A percentile compares a stretch with the other conserved stretches of the same genome.
Conservation (phyloP, 208 protist genomes). For the Trypanosoma platydactyli region DNA sequence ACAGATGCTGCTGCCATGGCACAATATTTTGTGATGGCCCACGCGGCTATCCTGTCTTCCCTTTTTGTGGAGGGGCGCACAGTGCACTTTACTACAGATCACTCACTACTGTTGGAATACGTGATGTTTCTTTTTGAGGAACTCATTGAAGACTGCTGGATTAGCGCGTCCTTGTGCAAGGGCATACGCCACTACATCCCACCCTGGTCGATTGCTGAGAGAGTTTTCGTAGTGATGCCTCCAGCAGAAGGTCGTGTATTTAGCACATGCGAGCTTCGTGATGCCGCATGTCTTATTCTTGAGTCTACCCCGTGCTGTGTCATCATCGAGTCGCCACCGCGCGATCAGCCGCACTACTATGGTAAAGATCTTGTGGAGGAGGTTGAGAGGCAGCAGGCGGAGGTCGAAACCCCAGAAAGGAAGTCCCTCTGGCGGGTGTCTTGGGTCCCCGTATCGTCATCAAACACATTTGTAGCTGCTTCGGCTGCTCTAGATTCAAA, state of each 20-base stretch:
- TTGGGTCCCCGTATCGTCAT: slow-evolving; percentile 22
- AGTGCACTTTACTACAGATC: slow-evolving; percentile 51
- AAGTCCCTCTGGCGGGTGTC: slow-evolving; percentile 27
- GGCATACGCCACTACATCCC: slow-evolving; percentile 45
- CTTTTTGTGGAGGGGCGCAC: slow-evolving; percentile 75
- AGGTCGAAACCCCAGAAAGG: slow-evolving; percentile 1
- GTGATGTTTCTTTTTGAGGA: slow-evolving; percentile 59
- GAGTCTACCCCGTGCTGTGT: slow-evolving; percentile 57
- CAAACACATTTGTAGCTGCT: background rate
- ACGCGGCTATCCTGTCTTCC: slow-evolving; percentile 62
- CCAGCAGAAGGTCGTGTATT: slow-evolving; percentile 20
- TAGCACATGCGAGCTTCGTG: slow-evolving; percentile 9
- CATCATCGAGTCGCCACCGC: slow-evolving; percentile 30
- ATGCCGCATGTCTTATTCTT: slow-evolving; percentile 38
- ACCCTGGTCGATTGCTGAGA: slow-evolving; percentile 35
- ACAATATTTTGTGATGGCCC: slow-evolving; percentile 57
- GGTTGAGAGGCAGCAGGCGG: slow-evolving; percentile 8
- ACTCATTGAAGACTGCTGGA: slow-evolving; percentile 37
- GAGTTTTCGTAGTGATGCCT: slow-evolving; percentile 52
- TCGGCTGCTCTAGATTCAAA: background rate
- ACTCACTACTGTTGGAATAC: slow-evolving; percentile 47
- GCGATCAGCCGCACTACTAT: background rate
- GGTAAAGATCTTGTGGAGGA: slow-evolving; percentile 10
- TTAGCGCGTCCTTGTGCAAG: slow-evolving; percentile 24
- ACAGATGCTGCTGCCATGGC: slow-evolving; percentile 20